Base-by-base conservation (phyloP, 371 early-diverging fungal genomes). In the Mucor piriformis region DNA sequence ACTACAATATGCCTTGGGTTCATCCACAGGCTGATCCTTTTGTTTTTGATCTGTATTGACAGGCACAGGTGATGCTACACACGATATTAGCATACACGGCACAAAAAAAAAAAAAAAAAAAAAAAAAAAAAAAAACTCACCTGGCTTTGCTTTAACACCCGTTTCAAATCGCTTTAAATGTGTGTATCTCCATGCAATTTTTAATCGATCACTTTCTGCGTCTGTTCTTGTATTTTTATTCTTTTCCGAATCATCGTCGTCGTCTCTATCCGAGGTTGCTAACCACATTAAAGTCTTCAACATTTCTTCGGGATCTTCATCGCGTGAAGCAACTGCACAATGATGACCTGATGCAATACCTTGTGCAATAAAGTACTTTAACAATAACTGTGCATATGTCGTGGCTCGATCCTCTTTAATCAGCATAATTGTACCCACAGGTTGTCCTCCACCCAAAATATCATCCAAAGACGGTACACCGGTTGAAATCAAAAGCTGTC, bases 171-270 rank as follows among this genome's bases (percentile, higher is more conserved):
- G 83, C 53, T 89, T 90, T 64, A 91, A 62, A 54, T 85, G 83
- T 57, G 95, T 86, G 77, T 97, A 96, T 56, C 96, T 71, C 96
- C 96, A 96, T 0, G 96, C 97, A 57, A 96, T 96, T 61, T 83
- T 88, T 85, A 97, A 83, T 3, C 81, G 74, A 59, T 93, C 91
- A 27, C 77, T 75, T 11, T 80, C 79, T 4, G 62, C 68, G 35
- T 72, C 70, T 25, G 69, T 53, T 44, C 47, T 74, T 53, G 58
- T 62, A 24, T 72, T 64, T 58, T 74, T 50, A 38, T 48, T 29
- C 29, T 76, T 84, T 11, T 71, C 81, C 27, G 76, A 73, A 21
- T 77, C 85, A 6, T 71, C 79, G 23, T 82, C 79, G 50, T 82
- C 83, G 15, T 81, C 82, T 10, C 77, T 69, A 15, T 67, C 66